Base-by-base conservation (phyloP, 306 rosid genomes). In the Cicer yamashitae region DNA sequence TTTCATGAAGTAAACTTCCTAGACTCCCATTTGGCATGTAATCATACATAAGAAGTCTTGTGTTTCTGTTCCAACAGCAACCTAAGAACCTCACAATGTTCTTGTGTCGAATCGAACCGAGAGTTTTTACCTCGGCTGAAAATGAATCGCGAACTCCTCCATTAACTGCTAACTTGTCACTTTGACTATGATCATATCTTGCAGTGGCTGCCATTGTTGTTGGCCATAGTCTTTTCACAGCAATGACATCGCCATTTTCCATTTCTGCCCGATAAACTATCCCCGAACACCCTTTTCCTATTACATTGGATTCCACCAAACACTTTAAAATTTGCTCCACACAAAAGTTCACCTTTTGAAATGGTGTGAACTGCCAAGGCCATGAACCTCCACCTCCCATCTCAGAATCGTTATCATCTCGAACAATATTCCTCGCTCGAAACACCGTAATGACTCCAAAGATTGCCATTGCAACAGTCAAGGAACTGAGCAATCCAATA, bases 181-280 rank as follows among this genome's bases (percentile, higher is more conserved):
- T 79, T 51, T 70, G 90, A 25, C 67, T 71, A n/a, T 58, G 64
- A 34, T 83, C 64, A 51, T 86, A 76, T 76, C 66, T 62, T 1
- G 83, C 47, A 69, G 83, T 74, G 1, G 83, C 56, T 64, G 89
- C 87, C 41, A 44, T 37, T 71, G 85, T 71, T 68, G 86, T 74
- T 84, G 96, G 98, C 98, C 97, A 93, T 2, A 93, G 91, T 82
- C 91, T 89, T 84, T 93, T 93, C 61, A 93, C 97, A 3, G 97
- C 97, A 73, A 91, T 87, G 72, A 86, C 83, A 51, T 93, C 92
- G 0, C 97, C 97, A 8, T 82, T 87, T 63, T 82, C 90, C 76
- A 86, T 76, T 64, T 88, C 90, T 0, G 97, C 98, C 0, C 91
- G 85, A 50, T 93, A 91, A 39, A 93, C 98, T 6, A 87, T 76